Evolutionary conservation across 2,329 filamentous ascomycete species (phyloP).

Genomic region (Fusarium albosuccineum): DNA sequence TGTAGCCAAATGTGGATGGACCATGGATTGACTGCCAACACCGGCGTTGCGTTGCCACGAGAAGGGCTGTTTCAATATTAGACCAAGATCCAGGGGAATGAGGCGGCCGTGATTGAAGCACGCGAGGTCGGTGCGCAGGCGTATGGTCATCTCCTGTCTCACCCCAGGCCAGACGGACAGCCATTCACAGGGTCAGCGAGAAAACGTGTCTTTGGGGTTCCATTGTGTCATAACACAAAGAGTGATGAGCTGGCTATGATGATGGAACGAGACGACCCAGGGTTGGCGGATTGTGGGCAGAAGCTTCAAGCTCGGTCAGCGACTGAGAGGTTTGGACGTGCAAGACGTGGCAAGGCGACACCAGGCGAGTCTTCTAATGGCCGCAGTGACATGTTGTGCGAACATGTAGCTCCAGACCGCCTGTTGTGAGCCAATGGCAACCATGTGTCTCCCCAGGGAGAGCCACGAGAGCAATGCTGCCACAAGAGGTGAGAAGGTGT

Average conservation of each 20-base stretch:
- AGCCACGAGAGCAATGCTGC: constrained; percentile 12
- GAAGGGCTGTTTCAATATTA: not conserved
- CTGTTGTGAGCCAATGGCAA: constrained; percentile 31
- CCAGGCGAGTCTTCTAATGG: constrained; percentile 32
- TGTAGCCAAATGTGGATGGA: not conserved
- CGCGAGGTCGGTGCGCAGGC: constrained; percentile 5
- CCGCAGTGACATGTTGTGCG: constrained; percentile 27
- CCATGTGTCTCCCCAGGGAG: constrained; percentile 27
- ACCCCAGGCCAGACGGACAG: constrained; percentile 7
- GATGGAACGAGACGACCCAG: constrained; percentile 31
- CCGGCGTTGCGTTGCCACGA: constrained; percentile 11
- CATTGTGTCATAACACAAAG: constrained; percentile 37
- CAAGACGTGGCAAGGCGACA: constrained; percentile 38
- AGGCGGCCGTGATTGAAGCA: not conserved
- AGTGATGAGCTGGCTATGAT: constrained; percentile 43
- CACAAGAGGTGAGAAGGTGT: not conserved
- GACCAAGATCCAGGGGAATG: constrained; percentile 1
- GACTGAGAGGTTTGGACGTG: constrained; percentile 35
- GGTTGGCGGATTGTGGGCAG: constrained; percentile 9
- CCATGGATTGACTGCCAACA: not conserved
- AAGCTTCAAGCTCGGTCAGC: constrained; percentile 33
- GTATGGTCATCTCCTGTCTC: constrained; percentile 7
- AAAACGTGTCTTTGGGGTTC: constrained; percentile 37
- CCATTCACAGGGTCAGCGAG: constrained; percentile 36
- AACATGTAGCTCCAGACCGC: constrained; percentile 27